Evolutionary conservation across 2,329 filamentous ascomycete species (phyloP).

Genomic region (Eutypella sp.): DNA sequence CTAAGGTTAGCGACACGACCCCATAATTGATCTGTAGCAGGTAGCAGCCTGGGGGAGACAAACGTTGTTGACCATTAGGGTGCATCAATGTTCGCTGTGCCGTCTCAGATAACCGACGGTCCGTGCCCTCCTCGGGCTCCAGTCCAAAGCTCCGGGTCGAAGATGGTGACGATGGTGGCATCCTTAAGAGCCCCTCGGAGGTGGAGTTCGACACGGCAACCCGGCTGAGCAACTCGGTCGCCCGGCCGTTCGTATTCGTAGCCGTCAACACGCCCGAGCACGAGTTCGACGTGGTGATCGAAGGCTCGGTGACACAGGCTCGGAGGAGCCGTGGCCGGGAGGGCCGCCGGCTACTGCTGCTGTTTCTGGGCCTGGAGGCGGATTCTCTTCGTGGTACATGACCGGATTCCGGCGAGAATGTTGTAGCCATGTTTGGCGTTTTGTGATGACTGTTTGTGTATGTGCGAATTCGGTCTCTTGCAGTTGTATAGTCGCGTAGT

Average conservation of each 20-base stretch:
- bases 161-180: constrained; percentile 25
- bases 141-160: constrained; percentile 33
- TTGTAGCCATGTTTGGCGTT: constrained; percentile 29
- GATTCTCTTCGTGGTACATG: constrained; percentile 34
- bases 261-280: constrained; percentile 46
- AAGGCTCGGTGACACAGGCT: constrained; percentile 52
- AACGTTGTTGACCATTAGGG: constrained; percentile 18
- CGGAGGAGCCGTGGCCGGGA: constrained; percentile 44
- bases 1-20: constrained; percentile 9
- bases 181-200: constrained; percentile 27
- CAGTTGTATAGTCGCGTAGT: constrained; percentile 1
- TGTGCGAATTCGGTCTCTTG: constrained; percentile 2
- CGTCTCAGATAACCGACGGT: constrained; percentile 16
- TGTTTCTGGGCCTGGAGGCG: constrained; percentile 31
- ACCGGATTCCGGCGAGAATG: constrained; percentile 29
- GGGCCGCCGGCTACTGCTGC: constrained; percentile 32
- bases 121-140: constrained; percentile 19
- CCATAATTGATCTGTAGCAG: neutral
- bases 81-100: constrained; percentile 9
- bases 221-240: constrained; percentile 50
- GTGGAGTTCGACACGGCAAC: constrained; percentile 46
- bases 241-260: constrained; percentile 43
- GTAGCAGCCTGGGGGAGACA: constrained; percentile 6
- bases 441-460: neutral
- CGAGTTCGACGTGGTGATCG: constrained; percentile 51